Conservation (phyloP, 805 yeast genomes). For the Brettanomyces naardenensis region DNA sequence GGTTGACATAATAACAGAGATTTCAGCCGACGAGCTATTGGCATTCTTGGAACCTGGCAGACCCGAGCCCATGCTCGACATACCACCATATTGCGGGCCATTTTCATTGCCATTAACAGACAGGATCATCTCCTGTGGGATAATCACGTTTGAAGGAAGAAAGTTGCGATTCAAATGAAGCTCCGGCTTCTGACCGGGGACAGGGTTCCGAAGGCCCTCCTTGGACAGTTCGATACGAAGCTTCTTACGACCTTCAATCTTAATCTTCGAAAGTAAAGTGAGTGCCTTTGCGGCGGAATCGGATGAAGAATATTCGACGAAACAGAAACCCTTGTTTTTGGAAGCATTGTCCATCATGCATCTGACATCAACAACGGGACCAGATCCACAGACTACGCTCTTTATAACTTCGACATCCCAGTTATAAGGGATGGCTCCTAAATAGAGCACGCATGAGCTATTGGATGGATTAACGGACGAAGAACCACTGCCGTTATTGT, state of each 20-base stretch:
- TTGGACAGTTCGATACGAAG: constrained; percentile 53
- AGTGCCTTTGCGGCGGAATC: constrained; percentile 47
- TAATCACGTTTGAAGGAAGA: constrained; percentile 48
- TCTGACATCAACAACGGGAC: constrained; percentile 61
- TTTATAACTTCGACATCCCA: constrained; percentile 62
- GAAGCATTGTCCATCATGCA: constrained; percentile 51
- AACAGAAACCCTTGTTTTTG: constrained; percentile 59
- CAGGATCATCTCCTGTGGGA: constrained; percentile 41
- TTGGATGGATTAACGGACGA: constrained; percentile 6
- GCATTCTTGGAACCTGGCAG: constrained; percentile 1
- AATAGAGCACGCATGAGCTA: constrained; percentile 41
- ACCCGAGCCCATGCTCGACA: constrained; percentile 4
- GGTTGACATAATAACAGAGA: constrained; percentile 19
- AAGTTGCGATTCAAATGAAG: constrained; percentile 36
- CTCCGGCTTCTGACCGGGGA: constrained; percentile 33
- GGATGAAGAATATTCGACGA: constrained; percentile 48
- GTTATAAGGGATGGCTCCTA: constrained; percentile 61
- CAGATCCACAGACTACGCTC: constrained; percentile 65
- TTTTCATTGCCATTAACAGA: constrained; percentile 1
- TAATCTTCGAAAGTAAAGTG: constrained; percentile 34
- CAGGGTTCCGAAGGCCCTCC: constrained; percentile 42
- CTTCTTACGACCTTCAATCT: constrained; percentile 37
- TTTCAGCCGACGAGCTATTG: constrained; percentile 9
- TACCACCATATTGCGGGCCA: background rate
- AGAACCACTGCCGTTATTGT: background rate